Evolutionary conservation across 306 rosid species (phyloP), one percentile per base, ranked within the genome.

Genomic region (Mucuna pruriens): DNA sequence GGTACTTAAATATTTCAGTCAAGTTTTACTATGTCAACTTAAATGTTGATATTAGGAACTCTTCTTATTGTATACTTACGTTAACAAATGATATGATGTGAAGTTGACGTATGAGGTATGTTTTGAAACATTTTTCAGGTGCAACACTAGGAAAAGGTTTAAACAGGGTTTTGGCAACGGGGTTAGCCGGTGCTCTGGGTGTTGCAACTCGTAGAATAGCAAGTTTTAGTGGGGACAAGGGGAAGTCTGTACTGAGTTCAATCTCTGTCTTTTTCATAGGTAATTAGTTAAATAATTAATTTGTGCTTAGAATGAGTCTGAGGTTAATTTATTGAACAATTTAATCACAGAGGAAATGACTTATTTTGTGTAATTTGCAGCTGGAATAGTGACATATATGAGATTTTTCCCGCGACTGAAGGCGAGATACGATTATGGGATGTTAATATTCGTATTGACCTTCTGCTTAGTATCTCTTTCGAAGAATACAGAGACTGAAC

Each of bases 371-470:
- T 9, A 58, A 58, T 68, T 49, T 74, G 82, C 90, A 88, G 94
- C 90, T 52, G 78, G 82, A 38, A 55, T 77, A 17, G 82, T 90
- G 66, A 89, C 98, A 29, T 90, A 77, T 71, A 63, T 89, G 80
- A 77, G 98, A 42, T 94, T 92, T 71, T 83, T 58, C 29, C 95
- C 98, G 0, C 49, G 58, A 63, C 54, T 94, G 61, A 94, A 90
- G 74, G 90, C 92, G 0, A 88, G 84, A 80, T 90, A 92, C 54
- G 97, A 94, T 68, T 94, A 94, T 62, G 97, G 97, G 9, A 16
- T 92, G 84, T 4, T 87, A 64, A 89, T 92, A 29, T 88, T 87
- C 38, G 87, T 92, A 25, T 69, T 94, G 80, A 89, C 95, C 2
- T 89, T 89, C 60, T 84, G 90, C 26, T 19, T 92, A 82, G 83